Evolutionary conservation across 108 stramenopile species (phyloP), one percentile per base, ranked within the genome.

Genomic region (Skeletonema tropicum): DNA sequence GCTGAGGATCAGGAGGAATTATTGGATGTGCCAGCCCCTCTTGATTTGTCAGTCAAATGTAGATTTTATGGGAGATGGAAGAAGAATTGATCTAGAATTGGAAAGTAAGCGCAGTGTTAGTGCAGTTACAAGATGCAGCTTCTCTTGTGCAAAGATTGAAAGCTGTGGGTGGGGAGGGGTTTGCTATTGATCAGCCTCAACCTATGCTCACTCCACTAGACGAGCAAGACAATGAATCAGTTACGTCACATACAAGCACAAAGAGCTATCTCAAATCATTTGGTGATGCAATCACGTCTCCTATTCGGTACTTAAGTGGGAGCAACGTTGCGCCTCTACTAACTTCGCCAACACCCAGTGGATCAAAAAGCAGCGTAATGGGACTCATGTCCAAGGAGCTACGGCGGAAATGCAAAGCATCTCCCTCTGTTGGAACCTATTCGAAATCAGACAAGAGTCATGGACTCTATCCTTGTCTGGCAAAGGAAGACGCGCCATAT

Each of bases 401-500:
- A 36, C 60, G 64, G 39, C 57, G 41, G 25, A 83, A 83, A 70
- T 71, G 68, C 26, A 21, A 49, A 6, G 55, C 75, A 23, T 80
- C 83, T 70, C 79, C 83, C 1, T 84, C 80, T 42, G 83, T 84
- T 26, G 79, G 83, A 3, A 64, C 46, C 19, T n/a, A 29, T 35
- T 77, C 83, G 1, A 72, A 32, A 66, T 76, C 79, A 38, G 70
- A 61, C 55, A 85, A 79, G 67, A 79, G 75, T 42, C 21, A 68
- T 62, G 81, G 80, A 25, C 35, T 76, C 23, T 77, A 83, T 63
- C 91, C 94, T 19, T 82, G 85, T 21, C 75, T 95, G 49, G 88
- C 89, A 9, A 48, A 68, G 23, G 80, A 85, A 5, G 94, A 95
- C 64, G 88, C 86, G 66, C 83, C 83, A 0, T 77, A 89, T 64